Evolutionary conservation across 306 rosid species (phyloP).

Genomic region (Cercis canadensis): DNA sequence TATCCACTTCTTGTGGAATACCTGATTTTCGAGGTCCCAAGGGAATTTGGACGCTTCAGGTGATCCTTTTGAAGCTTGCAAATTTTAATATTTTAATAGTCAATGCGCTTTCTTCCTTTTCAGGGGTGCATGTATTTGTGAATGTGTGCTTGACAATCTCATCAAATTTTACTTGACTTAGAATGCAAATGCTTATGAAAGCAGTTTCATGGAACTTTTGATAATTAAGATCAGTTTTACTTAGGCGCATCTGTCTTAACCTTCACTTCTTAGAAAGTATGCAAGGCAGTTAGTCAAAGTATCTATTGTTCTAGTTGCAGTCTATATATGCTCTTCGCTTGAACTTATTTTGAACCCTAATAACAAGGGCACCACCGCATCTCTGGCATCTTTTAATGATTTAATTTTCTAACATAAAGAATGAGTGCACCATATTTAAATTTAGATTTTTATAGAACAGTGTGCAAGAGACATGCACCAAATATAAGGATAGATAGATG

Average conservation of each 20-base stretch:
- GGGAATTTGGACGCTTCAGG: constrained; percentile 99
- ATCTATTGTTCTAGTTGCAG: not conserved
- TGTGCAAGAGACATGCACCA: not conserved
- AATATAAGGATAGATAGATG: not conserved
- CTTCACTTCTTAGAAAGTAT: not conserved
- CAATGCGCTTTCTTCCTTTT: constrained; percentile 18
- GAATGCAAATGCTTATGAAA: constrained; percentile 30
- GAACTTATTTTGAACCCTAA: constrained; percentile 1
- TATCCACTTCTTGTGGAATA: constrained; percentile 97
- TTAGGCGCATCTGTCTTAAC: not conserved
- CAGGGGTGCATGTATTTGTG: constrained; percentile 15
- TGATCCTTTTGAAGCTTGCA: constrained; percentile 38
- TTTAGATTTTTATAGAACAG: not conserved
- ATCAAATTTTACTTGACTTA: not conserved
- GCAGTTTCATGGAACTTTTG: constrained; percentile 2
- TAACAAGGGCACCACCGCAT: not conserved
- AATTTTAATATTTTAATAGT: not conserved
- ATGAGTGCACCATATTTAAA: constrained; percentile 12
- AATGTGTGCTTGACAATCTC: constrained; percentile 20
- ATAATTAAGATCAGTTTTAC: constrained; percentile 23
- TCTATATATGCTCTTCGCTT: constrained; percentile 25
- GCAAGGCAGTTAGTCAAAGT: not conserved
- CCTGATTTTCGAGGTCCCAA: constrained; percentile 99
- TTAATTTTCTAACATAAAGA: constrained; percentile 8
- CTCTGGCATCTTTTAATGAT: constrained; percentile 6